Evolutionary conservation across 371 early-diverging fungal species (phyloP), one percentile per base, ranked within the genome.

Genomic region (Actinomortierella ambigua): DNA sequence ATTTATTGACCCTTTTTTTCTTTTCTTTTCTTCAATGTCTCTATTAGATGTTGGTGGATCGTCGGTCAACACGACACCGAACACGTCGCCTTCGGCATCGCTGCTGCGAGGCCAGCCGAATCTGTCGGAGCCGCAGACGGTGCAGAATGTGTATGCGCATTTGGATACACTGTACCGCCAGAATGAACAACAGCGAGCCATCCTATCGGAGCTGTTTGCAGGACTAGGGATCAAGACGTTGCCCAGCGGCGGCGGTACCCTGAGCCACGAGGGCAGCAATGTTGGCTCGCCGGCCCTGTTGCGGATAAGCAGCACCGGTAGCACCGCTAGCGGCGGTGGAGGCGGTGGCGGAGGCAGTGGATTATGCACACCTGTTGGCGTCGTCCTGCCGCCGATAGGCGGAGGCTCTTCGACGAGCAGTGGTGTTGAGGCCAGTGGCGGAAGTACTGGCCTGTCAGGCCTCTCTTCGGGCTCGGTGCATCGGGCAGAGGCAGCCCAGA

Each of bases 101-200:
- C 23, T 73, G 14, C 28, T 62, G 40, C 54, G 68, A 20, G 75
- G 75, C 15, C 75, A 73, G 47, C 53, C 46, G 18, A 58, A 52
- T 4, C 39, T 62, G 24, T 23, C 66, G 29, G 73, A 73, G 13
- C 43, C 63, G 13, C 54, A 63, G n/a, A 64, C 63, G 1, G 39
- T 46, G 1, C 67, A 59, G 6, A 56, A 59, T 3, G 61, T 73
- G 7, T 55, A 63, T 41, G 57, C 50, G 7, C 64, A 68, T 41
- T 47, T 75, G 57, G 75, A 75, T 13, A 55, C 64, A 6, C 41
- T 75, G 14, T 60, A 63, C 15, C 75, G 75, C 1, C 75, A 75
- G 48, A 68, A 65, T 49, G 75, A 75, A 39, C 68, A 68, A 17
- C 75, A 75, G 41, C 68, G 69, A 14, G 49, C 50, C 27, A 64